phyloP scores from a whole-genome alignment of 2,329 filamentous ascomycete genomes.

The Neonectria ditissima region DNA sequence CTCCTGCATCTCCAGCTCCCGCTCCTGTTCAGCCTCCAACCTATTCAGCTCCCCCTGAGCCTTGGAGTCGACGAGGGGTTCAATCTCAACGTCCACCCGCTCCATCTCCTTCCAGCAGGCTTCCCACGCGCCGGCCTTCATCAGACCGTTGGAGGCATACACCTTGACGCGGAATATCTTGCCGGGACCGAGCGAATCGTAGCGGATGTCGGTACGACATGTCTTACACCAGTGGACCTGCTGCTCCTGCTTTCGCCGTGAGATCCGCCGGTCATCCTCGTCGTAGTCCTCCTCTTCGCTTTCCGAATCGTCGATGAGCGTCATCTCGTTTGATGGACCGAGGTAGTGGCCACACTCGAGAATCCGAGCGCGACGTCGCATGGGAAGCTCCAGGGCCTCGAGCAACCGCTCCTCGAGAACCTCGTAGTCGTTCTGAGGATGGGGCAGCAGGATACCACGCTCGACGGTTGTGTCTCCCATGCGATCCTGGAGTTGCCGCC shows the following conservation, averaged over 20 bases:
- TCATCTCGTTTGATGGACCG: slow-evolving; percentile 66
- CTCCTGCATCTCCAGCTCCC: slow-evolving; percentile 46
- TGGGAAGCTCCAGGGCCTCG: slow-evolving; percentile 78
- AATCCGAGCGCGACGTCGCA: slow-evolving; percentile 73
- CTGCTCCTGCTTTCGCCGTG: slow-evolving; percentile 41
- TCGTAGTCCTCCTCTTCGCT: slow-evolving; percentile 60
- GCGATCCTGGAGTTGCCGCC: slow-evolving; percentile 76
- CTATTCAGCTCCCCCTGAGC: slow-evolving; percentile 71
- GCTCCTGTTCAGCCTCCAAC: slow-evolving; percentile 62
- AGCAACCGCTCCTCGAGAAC: slow-evolving; percentile 81
- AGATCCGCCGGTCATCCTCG: slow-evolving; percentile 40
- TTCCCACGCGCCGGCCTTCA: slow-evolving; percentile 91
- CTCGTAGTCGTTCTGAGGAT: slow-evolving; percentile 85
- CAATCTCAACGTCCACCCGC: slow-evolving; percentile 93
- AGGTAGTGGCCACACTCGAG: slow-evolving; percentile 83
- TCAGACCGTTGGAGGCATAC: slow-evolving; percentile 93
- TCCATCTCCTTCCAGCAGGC: slow-evolving; percentile 99
- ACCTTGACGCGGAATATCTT: slow-evolving; percentile 84
- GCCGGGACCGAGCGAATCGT: slow-evolving; percentile 63
- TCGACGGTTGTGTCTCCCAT: slow-evolving; percentile 79
- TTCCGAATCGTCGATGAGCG: slow-evolving; percentile 57
- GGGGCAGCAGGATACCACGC: slow-evolving; percentile 79
- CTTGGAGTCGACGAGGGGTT: slow-evolving; percentile 74
- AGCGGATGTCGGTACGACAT: slow-evolving; percentile 66
- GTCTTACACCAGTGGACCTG: slow-evolving; percentile 68